phyloP scores from a whole-genome alignment of 108 stramenopile species.

The Cyclotella atomus region DNA sequence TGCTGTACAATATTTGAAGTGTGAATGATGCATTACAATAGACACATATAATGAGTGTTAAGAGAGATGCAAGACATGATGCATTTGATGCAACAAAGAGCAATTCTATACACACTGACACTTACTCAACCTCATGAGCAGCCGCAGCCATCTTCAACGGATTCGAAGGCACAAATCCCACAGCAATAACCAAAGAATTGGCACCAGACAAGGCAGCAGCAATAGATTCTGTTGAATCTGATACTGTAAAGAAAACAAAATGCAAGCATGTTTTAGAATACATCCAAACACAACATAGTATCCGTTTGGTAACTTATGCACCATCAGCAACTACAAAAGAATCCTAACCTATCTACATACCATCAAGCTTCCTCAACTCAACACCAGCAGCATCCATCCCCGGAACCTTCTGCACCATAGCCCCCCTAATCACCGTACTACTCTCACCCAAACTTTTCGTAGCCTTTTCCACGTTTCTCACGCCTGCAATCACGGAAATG shows the following conservation, averaged over 20 bases:
- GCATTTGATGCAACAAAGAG: no score
- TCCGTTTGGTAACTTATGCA: no score
- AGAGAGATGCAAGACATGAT: no score
- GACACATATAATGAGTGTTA: no score
- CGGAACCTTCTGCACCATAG: slow-evolving; percentile 76
- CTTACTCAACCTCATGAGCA: slow-evolving; percentile 77
- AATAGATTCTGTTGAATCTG: slow-evolving; percentile 58
- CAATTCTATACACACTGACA: neutral
- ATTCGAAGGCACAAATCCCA: slow-evolving; percentile 80
- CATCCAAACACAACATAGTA: no score
- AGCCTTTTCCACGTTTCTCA: slow-evolving; percentile 81
- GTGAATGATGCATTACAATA: no score
- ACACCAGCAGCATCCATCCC: slow-evolving; percentile 58
- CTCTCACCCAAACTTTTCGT: slow-evolving; percentile 55
- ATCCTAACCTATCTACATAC: no score
- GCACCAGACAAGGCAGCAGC: slow-evolving; percentile 58
- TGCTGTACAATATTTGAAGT: slow-evolving; percentile 30
- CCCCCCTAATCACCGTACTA: slow-evolving; percentile 71
- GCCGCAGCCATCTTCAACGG: slow-evolving; percentile 78
- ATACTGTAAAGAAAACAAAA: slow-evolving; percentile 17
- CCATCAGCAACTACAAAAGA: no score
- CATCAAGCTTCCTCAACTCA: slow-evolving; percentile 59
- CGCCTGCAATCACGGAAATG: slow-evolving; percentile 65
- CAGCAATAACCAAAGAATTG: slow-evolving; percentile 74
- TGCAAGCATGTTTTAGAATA: neutral